Evolutionary conservation across 495 filamentous ascomycete species (phyloP).

Genomic region (Hypomontagnella submonticulosa): DNA sequence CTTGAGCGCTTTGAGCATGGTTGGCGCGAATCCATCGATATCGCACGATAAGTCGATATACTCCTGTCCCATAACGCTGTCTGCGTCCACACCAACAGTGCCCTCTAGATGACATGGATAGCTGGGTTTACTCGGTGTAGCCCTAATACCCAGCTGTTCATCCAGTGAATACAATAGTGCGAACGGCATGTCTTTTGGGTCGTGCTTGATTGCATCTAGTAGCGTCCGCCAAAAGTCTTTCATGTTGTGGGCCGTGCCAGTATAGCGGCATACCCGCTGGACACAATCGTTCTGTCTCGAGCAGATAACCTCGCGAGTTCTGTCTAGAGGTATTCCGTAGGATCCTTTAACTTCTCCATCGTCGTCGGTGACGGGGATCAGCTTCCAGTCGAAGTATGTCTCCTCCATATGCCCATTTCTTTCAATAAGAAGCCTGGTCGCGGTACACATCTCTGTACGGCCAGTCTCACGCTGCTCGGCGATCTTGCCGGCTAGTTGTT

Average conservation of each 20-base stretch:
- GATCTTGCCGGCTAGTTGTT: conserved; percentile 50
- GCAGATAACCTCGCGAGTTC: conserved; percentile 64
- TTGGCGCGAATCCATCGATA: conserved; percentile 66
- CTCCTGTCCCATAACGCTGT: conserved; percentile 62
- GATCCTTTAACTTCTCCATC: conserved; percentile 58
- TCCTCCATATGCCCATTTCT: conserved; percentile 66
- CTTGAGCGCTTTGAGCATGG: conserved; percentile 66
- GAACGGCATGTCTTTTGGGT: conserved; percentile 67
- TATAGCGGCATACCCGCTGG: conserved; percentile 67
- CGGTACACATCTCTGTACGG: conserved; percentile 49
- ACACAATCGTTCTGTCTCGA: conserved; percentile 67
- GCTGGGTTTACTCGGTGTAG: conserved; percentile 23
- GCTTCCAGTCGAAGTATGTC: conserved; percentile 70
- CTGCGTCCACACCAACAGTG: conserved; percentile 66
- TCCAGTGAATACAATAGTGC: conserved; percentile 67
- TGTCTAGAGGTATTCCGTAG: conserved; percentile 68
- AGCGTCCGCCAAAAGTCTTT: conserved; percentile 64
- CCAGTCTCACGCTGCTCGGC: conserved; percentile 35
- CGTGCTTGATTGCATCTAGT: conserved; percentile 60
- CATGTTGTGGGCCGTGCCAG: conserved; percentile 66
- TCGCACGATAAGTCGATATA: conserved; percentile 66
- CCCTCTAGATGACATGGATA: conserved; percentile 64
- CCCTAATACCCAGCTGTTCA: conserved; percentile 40
- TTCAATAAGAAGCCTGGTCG: conserved; percentile 60
- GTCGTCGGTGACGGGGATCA: conserved; percentile 67